phyloP scores from a whole-genome alignment of 2,329 filamentous ascomycete species.

The Claviceps fusiformis region DNA sequence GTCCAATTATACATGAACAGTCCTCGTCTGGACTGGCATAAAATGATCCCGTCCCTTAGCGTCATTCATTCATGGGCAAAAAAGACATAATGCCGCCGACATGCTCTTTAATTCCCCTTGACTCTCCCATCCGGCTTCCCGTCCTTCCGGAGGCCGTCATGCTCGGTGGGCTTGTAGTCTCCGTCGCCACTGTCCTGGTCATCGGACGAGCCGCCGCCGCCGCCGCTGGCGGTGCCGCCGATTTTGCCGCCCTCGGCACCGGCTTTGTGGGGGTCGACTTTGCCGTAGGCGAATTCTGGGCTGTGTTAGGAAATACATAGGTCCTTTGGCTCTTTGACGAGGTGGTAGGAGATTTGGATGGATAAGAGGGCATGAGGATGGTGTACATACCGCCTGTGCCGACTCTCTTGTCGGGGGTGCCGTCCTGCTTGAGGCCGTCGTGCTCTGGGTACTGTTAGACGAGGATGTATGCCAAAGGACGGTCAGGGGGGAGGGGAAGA shows the following conservation, averaged over 20 bases:
- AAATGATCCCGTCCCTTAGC: neutral
- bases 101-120: neutral
- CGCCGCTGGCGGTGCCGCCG: neutral
- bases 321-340: neutral
- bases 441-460: neutral
- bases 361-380: neutral
- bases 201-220: neutral
- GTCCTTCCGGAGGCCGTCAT: neutral
- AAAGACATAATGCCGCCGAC: too few relatives aligned
- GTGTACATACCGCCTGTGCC: neutral
- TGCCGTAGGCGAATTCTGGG: slow-evolving; percentile 1
- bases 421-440: slow-evolving; percentile 1
- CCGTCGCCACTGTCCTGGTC: neutral
- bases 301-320: too few relatives aligned
- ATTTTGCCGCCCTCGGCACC: neutral
- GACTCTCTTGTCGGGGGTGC: slow-evolving; percentile 1
- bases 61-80: too few relatives aligned
- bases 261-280: neutral
- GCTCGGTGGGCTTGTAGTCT: neutral
- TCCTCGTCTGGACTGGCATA: too few relatives aligned
- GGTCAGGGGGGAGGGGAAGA: too few relatives aligned
- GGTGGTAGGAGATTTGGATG: neutral
- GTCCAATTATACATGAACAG: too few relatives aligned
- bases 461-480: too few relatives aligned
- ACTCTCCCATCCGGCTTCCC: neutral